phyloP scores from a whole-genome alignment of 306 rosid species.

The Rosa persica region DNA sequence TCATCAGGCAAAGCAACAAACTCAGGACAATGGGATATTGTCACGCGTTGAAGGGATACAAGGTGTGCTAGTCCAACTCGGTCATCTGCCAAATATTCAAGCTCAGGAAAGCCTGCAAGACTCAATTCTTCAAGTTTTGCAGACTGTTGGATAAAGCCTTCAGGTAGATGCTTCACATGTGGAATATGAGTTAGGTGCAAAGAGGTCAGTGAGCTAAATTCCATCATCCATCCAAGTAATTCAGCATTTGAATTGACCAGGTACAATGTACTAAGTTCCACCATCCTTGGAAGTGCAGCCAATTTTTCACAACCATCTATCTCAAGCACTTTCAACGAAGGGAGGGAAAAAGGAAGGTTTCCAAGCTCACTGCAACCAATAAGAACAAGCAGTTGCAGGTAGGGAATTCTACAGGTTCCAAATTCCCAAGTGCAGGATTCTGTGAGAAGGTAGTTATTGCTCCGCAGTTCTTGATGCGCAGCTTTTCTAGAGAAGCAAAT shows the following conservation, averaged over 20 bases:
- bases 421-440: not conserved
- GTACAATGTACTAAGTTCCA: not conserved
- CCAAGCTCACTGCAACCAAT: constrained; percentile 9
- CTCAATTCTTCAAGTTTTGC: constrained; percentile 9
- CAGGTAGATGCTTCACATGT: not conserved
- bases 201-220: constrained; percentile 9
- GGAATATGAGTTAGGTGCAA: not conserved
- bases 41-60: constrained; percentile 17
- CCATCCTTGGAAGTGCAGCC: constrained; percentile 14
- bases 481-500: constrained; percentile 8
- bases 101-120: not conserved
- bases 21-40: constrained; percentile 10
- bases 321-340: not conserved
- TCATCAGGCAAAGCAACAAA: constrained; percentile 11
- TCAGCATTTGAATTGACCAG: constrained; percentile 1
- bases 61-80: not conserved
- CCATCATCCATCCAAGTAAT: constrained; percentile 6
- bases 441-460: constrained; percentile 3
- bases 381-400: constrained; percentile 3
- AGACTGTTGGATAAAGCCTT: not conserved
- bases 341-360: not conserved
- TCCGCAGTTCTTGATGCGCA: not conserved
- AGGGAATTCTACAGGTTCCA: not conserved
- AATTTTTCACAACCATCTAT: not conserved
- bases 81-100: not conserved